phyloP scores from a whole-genome alignment of 1,139 yeast genomes.

The Lodderomyces metapsilosis region DNA sequence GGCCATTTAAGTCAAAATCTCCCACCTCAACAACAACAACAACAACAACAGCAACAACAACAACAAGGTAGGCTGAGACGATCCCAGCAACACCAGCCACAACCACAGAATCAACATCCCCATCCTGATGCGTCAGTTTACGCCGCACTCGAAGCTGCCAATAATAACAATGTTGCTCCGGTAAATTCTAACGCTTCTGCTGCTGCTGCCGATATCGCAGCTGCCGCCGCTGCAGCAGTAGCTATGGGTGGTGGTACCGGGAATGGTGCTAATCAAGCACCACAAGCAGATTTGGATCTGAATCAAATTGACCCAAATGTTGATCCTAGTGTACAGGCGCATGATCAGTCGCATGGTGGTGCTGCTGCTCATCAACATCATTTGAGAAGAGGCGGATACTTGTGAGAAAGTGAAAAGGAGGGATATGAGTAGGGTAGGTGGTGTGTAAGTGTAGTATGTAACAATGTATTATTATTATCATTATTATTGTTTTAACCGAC shows the following conservation, averaged over 20 bases:
- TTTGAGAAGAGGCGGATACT: conserved; percentile 10
- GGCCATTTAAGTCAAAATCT: conserved; percentile 8
- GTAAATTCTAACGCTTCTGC: conserved; percentile 24
- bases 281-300: conserved; percentile 27
- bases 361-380: too few relatives aligned
- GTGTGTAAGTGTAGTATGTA: too few relatives aligned
- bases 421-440: too few relatives aligned
- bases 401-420: conserved; percentile 1
- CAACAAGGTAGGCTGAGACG: conserved; percentile 20
- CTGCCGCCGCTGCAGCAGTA: conserved; percentile 30
- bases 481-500: too few relatives aligned
- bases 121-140: conserved; percentile 5
- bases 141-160: conserved; percentile 19
- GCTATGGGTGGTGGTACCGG: conserved; percentile 25
- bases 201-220: conserved; percentile 31
- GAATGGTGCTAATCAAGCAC: conserved; percentile 31
- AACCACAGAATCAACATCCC: background rate
- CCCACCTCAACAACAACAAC: conserved; percentile 22
- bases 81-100: background rate
- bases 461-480: too few relatives aligned
- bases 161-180: conserved; percentile 17
- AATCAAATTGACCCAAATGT: conserved; percentile 30
- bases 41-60: conserved; percentile 23
- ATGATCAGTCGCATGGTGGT: conserved; percentile 44
- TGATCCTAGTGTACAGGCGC: conserved; percentile 46